Evolutionary conservation across 345 rosid species (phyloP).

Genomic region (Arabidopsis arenosa): DNA sequence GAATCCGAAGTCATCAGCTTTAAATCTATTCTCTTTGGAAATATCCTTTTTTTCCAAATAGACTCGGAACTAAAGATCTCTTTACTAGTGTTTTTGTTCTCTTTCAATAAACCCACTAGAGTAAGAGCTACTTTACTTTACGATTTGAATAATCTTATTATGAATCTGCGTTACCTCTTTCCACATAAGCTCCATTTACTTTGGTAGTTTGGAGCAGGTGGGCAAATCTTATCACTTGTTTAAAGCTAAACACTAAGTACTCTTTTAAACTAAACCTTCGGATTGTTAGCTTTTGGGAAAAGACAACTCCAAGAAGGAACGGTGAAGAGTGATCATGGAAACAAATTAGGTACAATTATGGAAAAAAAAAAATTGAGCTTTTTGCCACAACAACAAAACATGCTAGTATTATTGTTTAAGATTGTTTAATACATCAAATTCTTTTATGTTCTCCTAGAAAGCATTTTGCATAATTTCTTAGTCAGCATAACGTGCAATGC

Average conservation of each 20-base stretch:
- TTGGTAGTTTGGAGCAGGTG: slow-evolving; percentile 39
- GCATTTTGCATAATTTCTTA: too few relatives aligned
- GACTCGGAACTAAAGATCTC: too few relatives aligned
- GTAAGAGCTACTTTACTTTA: too few relatives aligned
- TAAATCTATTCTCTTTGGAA: too few relatives aligned
- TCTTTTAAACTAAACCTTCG: too few relatives aligned
- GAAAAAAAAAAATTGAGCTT: neutral
- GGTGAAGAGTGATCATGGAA: neutral
- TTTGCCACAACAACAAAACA: slow-evolving; percentile 4
- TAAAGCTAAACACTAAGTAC: too few relatives aligned
- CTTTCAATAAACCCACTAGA: too few relatives aligned
- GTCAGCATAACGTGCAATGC: slow-evolving; percentile 31
- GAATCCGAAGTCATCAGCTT: too few relatives aligned
- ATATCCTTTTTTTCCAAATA: too few relatives aligned
- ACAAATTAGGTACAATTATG: slow-evolving; percentile 10
- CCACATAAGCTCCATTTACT: slow-evolving; percentile 32
- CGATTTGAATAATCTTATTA: neutral
- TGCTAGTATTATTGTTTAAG: neutral
- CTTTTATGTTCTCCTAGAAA: too few relatives aligned
- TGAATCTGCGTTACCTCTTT: slow-evolving; percentile 17
- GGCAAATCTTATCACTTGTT: slow-evolving; percentile 25
- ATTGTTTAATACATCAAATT: neutral
- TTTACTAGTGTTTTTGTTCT: too few relatives aligned
- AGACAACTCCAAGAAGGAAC: neutral
- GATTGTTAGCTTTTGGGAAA: slow-evolving; percentile 1